phyloP scores from a whole-genome alignment of 306 rosid species.

The Acacia crassicarpa region DNA sequence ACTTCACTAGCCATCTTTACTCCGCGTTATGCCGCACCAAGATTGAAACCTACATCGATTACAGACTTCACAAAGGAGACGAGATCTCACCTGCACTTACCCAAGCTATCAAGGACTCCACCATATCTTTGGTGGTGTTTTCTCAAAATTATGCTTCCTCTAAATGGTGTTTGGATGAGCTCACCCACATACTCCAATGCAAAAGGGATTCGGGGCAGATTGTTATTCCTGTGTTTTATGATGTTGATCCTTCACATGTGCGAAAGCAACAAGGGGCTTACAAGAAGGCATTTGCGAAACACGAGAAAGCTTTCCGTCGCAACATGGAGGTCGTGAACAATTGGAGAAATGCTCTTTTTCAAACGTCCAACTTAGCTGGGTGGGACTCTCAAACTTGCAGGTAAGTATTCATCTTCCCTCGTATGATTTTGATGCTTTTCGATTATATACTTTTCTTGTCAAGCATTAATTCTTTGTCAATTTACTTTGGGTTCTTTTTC shows the following conservation, averaged over 20 bases:
- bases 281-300: not conserved
- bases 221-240: slow-evolving; percentile 27
- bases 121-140: too few relatives aligned
- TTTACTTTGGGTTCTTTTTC: not conserved
- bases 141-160: not conserved
- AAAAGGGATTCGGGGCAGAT: not conserved
- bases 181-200: not conserved
- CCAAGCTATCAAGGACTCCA: too few relatives aligned
- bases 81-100: too few relatives aligned
- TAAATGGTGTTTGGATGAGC: slow-evolving; percentile 21
- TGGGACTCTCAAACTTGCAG: not conserved
- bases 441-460: not conserved
- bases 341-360: not conserved
- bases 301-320: not conserved
- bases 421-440: not conserved
- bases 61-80: not conserved
- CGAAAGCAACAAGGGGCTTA: not conserved
- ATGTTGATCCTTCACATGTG: slow-evolving; percentile 7
- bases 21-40: not conserved
- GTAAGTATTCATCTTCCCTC: not conserved
- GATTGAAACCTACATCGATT: slow-evolving; percentile 10
- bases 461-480: not conserved
- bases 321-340: not conserved
- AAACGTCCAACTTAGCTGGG: not conserved
- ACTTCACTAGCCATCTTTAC: slow-evolving; percentile 8